Base-by-base conservation (phyloP, 1,139 yeast species). In the Schwanniomyces etchellsii region DNA sequence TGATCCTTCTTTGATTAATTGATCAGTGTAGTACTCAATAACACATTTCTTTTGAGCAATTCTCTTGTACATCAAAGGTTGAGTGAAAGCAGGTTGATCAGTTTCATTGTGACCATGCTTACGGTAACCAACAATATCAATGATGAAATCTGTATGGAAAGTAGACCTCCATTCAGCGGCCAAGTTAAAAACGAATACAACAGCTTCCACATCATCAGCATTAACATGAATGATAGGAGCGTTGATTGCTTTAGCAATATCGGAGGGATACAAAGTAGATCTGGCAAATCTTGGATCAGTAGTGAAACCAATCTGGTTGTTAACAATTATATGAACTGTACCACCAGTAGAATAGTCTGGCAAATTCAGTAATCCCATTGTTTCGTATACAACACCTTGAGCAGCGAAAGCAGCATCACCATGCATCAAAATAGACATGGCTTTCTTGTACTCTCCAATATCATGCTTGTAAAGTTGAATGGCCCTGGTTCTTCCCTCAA, bases 361-460 rank as follows among this genome's bases (percentile, higher is more conserved):
- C 55, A 91, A 74, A 50, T 78, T 77, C 46, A 85, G 78, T 67
- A 91, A 83, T 37, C 97, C 97, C 82, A 91, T 81, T 35, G 98
- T 88, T 70, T 91, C 99, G 62, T 91, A 91, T 40, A 91, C 97
- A 38, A 91, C 94, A 76, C 99, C 99, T 69, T 91, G 98, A 43
- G 85, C 98, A 30, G 97, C 89, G 57, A 91, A 91, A 21, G 98
- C 98, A 37, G 99, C 96, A 60, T 91, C 99, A 74, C 99, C 98
- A 60, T 91, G 99, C 57, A 93, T 72, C 60, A 91, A 72, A 38
- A 91, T 82, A 44, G 93, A 82, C 76, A 91, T 73, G 31, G 98
- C 96, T 66, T 86, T 89, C 48, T 80, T 70, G 65, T 70, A 85
- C 30, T 71, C 74, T 42, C 88, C 88, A 43, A 82, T 78, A 54